A percentile compares a stretch with the other conserved stretches of the same genome.
These are phyloP conservation scores for Plasmodium inui DNA, from an alignment of 169 alveolate species.

Conservation along the genomic window DNA sequence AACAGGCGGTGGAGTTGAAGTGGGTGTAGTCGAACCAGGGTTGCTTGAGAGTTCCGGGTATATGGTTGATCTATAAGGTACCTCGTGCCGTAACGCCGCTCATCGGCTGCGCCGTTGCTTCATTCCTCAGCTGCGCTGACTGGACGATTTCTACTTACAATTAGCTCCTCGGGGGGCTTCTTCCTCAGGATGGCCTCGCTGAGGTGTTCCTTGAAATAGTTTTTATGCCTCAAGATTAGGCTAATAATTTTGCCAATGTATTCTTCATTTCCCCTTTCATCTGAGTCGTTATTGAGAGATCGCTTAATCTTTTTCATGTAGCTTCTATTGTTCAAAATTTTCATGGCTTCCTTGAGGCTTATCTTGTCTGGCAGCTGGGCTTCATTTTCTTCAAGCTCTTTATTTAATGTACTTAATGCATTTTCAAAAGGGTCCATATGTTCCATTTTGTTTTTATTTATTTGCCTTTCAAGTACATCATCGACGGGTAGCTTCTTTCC, in stretches of 20 bases:
- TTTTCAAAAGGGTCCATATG: conserved; percentile 41
- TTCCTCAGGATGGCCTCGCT: conserved; percentile 43
- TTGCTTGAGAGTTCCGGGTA: neutral
- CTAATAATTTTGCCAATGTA: conserved; percentile 58
- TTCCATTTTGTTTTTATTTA: conserved; percentile 18
- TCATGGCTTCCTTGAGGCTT: conserved; percentile 71
- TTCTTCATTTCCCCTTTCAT: conserved; percentile 9
- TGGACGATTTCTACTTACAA: neutral
- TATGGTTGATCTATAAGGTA: neutral
- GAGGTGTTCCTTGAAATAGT: conserved; percentile 14
- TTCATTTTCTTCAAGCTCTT: conserved; percentile 36
- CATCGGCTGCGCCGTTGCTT: neutral
- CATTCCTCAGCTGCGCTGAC: neutral
- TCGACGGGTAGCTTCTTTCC: conserved; percentile 2
- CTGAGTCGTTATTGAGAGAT: conserved; percentile 7
- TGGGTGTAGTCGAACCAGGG: neutral
- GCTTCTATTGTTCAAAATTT: conserved; percentile 31
- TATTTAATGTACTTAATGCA: conserved; percentile 24
- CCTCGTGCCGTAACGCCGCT: neutral
- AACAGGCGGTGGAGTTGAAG: neutral
- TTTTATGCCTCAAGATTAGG: conserved; percentile 27
- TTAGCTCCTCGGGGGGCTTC: conserved; percentile 63
- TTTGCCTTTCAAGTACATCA: conserved; percentile 6
- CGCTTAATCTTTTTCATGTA: conserved; percentile 46
- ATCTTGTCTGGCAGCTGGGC: conserved; percentile 53